Base-by-base conservation (phyloP, 1,139 yeast species). In the Candida freyschussii region DNA sequence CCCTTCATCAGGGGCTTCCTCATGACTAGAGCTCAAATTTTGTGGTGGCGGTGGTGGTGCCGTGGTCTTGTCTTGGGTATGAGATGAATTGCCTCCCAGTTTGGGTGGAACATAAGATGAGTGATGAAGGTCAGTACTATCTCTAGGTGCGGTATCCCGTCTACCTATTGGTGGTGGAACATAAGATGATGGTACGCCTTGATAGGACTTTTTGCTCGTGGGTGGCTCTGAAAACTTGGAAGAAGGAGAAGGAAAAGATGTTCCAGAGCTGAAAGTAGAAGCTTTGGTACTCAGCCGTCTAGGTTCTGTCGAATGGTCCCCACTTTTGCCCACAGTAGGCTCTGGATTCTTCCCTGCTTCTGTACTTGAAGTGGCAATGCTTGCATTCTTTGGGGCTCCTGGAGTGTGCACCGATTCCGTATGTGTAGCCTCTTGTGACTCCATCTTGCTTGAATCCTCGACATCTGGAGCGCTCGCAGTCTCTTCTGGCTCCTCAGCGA, bases 141-240 rank as follows among this genome's bases (percentile, higher is more conserved):
- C n/a, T 10, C 25, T 26, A 4, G 40, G 21, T 6, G 35, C 7
- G 2, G 38, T 21, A 3, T 24, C 24, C 11, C 28, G 37, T 22
- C 41, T 43, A 12, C 43, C 48, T 11, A 61, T 40, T 0, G 62
- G 49, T 1, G 67, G 65, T 8, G 70, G 69, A 19, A 63, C 53
- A 43, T 69, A 69, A 1, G 72, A 62, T 4, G 71, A 66, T 12
- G 59, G 52, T 11, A 64, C 59, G 8, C 55, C 57, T 46, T 48
- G 51, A 26, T 44, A 45, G 4, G 50, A 39, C 29, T 37, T 36
- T 20, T 43, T 39, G 7, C 24, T 36, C 15, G 32, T 21, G 3
- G 47, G 18, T 18, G 30, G 36, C n/a, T 39, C 43, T 16, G 45
- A 41, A 11, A 39, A 43, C 13, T 43, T 48, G 11, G 50, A 40